Base-by-base conservation (phyloP, 352 stramenopile species). In the Phytopythium montanum region DNA sequence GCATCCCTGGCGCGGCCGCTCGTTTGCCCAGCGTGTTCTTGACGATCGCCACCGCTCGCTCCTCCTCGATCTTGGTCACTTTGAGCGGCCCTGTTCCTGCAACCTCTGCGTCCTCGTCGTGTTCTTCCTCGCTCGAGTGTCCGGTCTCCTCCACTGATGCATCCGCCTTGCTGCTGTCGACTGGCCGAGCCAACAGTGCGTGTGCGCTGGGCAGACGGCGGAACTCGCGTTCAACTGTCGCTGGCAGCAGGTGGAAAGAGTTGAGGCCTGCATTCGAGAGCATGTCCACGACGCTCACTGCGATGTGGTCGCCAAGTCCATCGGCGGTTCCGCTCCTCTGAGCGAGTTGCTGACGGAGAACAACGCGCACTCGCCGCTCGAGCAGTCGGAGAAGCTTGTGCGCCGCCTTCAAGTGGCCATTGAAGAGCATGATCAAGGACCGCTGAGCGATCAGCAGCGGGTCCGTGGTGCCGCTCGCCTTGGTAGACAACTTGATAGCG, bases 391-490 rank as follows among this genome's bases (percentile, higher is more conserved):
- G 39, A 10, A 81, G 60, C 48, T 85, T 85, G 59, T 79, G 66
- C 2, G 79, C 73, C 5, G 73, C 69, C 34, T 80, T 77, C 5
- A 86, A 61, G 25, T 85, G 74, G 0, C 79, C 73, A 42, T 87
- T 81, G 10, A 85, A 50, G 21, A 88, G 46, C 76, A 87, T 73
- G 41, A 85, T 79, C 19, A 85, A 26, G 0, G 73, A 72, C 21
- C 73, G 54, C 50, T 88, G 78, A 5, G 69, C 54, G 10, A 86
- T 62, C 7, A 87, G 60, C 8, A 85, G 41, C 2, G 70, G 65
- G 8, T 80, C 67, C 14, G 72, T 61, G 12, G 31, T 53, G 6
- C 64, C 59, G 18, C 10, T 21, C 0, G 29, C 14, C 13, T 67
- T 63, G 5, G 67, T 59, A 10, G 60, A 61, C 3, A 81, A 60